phyloP scores from a whole-genome alignment of 2,329 filamentous ascomycete species.

The Colletotrichum sp. region DNA sequence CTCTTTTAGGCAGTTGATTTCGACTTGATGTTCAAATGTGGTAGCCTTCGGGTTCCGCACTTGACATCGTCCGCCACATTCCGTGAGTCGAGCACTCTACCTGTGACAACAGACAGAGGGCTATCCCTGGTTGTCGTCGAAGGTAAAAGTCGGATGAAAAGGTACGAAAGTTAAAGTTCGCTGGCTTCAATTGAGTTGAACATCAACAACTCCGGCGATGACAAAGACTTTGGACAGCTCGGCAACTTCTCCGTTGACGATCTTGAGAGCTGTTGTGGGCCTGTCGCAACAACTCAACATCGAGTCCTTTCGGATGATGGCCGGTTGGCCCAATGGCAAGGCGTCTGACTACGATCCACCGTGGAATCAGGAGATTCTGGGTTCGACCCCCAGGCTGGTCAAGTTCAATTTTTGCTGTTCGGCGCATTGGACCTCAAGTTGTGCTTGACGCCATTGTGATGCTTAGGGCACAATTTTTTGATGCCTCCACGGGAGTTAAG shows the following conservation, averaged over 20 bases:
- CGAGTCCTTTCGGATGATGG: not conserved
- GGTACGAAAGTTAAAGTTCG: not conserved
- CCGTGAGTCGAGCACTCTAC: not conserved
- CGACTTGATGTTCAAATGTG: not conserved
- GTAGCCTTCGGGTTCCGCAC: not conserved
- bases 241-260: not conserved
- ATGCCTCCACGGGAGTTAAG: not conserved
- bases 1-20: not conserved
- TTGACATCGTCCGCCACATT: not conserved
- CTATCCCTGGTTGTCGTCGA: not conserved
- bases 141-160: not conserved
- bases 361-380: conserved; percentile 21
- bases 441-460: not conserved
- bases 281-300: not conserved
- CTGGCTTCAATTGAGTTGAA: not conserved
- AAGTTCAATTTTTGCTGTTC: not conserved
- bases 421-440: not conserved
- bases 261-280: not conserved
- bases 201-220: not conserved
- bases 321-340: conserved; percentile 43
- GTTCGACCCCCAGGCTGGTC: conserved; percentile 23
- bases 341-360: conserved; percentile 45
- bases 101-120: not conserved
- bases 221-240: not conserved
- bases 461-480: not conserved